Evolutionary conservation across 768 basidiomycete species (phyloP).

Genomic region (Macrolepiota fuliginosa): DNA sequence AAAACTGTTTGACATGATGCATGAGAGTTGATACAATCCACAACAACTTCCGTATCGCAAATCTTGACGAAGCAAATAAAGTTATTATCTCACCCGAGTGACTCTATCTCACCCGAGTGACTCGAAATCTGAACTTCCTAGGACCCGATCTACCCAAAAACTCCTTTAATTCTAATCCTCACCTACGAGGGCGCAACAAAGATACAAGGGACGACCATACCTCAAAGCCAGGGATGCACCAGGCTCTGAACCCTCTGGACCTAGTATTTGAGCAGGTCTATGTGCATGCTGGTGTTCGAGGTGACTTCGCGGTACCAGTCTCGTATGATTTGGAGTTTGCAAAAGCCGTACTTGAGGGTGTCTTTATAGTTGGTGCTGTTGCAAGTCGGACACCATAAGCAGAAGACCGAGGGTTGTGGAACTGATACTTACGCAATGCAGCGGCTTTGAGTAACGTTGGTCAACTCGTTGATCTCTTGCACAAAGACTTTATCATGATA

Average conservation of each 20-base stretch:
- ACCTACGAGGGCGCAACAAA: neutral
- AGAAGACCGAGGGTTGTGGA: neutral
- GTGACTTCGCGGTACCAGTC: slow-evolving; percentile 98
- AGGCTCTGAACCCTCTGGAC: slow-evolving; percentile 89
- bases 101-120: too few relatives aligned
- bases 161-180: too few relatives aligned
- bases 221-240: slow-evolving; percentile 82
- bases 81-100: too few relatives aligned
- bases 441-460: slow-evolving; percentile 75
- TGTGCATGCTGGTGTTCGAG: slow-evolving; percentile 87
- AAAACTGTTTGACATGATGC: too few relatives aligned
- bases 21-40: too few relatives aligned
- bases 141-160: too few relatives aligned
- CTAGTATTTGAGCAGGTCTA: slow-evolving; percentile 83
- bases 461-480: slow-evolving; percentile 84
- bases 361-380: slow-evolving; percentile 91
- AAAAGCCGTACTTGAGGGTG: slow-evolving; percentile 92
- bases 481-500: slow-evolving; percentile 92
- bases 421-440: slow-evolving; percentile 71
- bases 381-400: neutral
- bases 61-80: too few relatives aligned
- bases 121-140: neutral
- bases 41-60: too few relatives aligned
- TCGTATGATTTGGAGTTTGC: slow-evolving; percentile 87
- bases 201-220: slow-evolving; percentile 23